phyloP scores from a whole-genome alignment of 345 rosid species.

The Eucalyptus curtisii region DNA sequence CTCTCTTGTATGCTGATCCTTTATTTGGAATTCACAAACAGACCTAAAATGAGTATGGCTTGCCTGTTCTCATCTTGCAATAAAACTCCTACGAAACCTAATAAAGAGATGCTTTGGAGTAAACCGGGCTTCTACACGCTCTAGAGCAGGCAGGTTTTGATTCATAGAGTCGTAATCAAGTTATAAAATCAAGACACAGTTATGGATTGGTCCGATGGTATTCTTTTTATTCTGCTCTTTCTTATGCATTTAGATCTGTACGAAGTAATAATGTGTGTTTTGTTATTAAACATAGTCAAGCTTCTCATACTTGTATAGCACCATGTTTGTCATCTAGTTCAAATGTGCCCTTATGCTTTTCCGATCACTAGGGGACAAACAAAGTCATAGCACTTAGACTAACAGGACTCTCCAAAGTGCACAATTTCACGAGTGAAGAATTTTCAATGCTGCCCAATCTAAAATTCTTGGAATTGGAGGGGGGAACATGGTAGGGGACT shows the following conservation, averaged over 20 bases:
- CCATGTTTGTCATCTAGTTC: not conserved
- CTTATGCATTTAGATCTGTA: not conserved
- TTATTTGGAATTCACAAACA: too few species aligned
- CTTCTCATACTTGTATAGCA: not conserved
- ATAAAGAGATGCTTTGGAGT: not conserved
- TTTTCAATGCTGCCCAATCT: not conserved
- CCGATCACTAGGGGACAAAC: not conserved
- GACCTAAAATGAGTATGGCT: not conserved
- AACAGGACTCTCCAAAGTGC: not conserved
- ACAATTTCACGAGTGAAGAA: not conserved
- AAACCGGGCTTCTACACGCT: not conserved
- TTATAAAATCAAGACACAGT: not conserved
- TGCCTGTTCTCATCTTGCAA: not conserved
- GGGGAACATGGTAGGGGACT: not conserved
- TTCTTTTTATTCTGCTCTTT: not conserved
- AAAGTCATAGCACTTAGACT: not conserved
- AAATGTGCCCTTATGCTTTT: not conserved
- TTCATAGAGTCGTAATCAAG: not conserved
- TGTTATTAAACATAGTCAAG: not conserved
- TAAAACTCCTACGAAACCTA: not conserved
- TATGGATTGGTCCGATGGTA: not conserved
- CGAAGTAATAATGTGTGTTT: not conserved
- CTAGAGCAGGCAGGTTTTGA: not conserved
- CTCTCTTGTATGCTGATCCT: not conserved
- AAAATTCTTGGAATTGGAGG: not conserved